These are phyloP conservation scores for Peronosclerospora sorghi DNA, from an alignment of 352 stramenopile genomes.

Conservation along the genomic window DNA sequence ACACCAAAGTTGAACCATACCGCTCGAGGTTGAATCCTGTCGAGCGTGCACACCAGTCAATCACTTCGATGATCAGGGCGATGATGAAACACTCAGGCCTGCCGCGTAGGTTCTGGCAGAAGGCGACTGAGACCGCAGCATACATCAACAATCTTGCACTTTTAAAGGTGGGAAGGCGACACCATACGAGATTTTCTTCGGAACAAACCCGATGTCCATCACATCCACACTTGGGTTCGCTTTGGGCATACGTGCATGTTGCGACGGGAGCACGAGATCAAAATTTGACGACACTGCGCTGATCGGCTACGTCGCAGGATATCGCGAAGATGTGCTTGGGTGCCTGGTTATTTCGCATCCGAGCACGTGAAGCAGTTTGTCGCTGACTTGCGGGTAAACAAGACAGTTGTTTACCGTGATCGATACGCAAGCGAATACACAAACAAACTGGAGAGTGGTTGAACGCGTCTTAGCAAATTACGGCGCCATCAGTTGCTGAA, in stretches of 20 bases:
- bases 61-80: no score
- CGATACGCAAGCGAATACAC: background rate
- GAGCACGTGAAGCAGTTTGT: background rate
- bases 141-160: slow-evolving; percentile 5
- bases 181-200: background rate
- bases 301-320: slow-evolving; percentile 3
- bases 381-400: slow-evolving; percentile 1
- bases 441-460: background rate
- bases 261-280: no score
- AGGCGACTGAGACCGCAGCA: slow-evolving; percentile 1
- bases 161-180: background rate
- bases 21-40: slow-evolving; percentile 1
- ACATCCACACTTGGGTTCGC: slow-evolving; percentile 3
- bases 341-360: slow-evolving; percentile 4
- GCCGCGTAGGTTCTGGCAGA: slow-evolving; percentile 1
- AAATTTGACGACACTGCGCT: background rate
- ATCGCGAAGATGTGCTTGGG: slow-evolving; percentile 3
- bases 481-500: background rate
- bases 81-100: slow-evolving; percentile 4
- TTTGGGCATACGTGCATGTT: slow-evolving; percentile 1
- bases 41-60: slow-evolving; percentile 5
- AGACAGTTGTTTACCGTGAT: slow-evolving; percentile 2
- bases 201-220: background rate
- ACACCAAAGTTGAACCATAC: background rate
- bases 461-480: background rate